These are phyloP conservation scores for Tarenaya hassleriana DNA, from an alignment of 345 rosid genomes.

Conservation along the genomic window DNA sequence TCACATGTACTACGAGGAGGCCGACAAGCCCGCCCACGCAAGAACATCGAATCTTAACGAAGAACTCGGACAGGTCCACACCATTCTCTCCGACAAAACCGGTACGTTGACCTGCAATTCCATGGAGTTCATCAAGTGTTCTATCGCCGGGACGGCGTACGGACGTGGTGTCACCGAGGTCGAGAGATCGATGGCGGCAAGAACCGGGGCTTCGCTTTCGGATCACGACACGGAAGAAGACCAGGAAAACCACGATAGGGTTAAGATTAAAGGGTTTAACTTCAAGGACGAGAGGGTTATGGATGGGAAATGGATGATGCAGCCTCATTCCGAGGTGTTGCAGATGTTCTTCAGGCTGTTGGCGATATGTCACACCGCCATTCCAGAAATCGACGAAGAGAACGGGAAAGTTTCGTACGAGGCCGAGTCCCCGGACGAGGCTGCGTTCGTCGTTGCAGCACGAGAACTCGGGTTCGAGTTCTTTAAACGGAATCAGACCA, in stretches of 20 bases:
- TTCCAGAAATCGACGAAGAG: slow-evolving; percentile 85
- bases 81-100: slow-evolving; percentile 84
- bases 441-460: slow-evolving; percentile 91
- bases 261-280: slow-evolving; percentile 66
- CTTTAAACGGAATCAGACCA: slow-evolving; percentile 67
- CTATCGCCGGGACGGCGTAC: slow-evolving; percentile 75
- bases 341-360: slow-evolving; percentile 59
- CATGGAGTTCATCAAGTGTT: slow-evolving; percentile 92
- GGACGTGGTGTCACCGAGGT: slow-evolving; percentile 88
- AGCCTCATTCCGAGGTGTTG: slow-evolving; percentile 45
- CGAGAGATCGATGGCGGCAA: slow-evolving; percentile 69
- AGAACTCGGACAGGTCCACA: slow-evolving; percentile 96
- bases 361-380: slow-evolving; percentile 92
- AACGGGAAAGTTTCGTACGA: slow-evolving; percentile 61
- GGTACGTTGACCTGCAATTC: slow-evolving; percentile 96
- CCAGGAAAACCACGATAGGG: slow-evolving; percentile 31
- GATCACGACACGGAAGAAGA: slow-evolving; percentile 36
- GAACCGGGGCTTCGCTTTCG: slow-evolving; percentile 54
- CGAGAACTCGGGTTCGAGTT: slow-evolving; percentile 89
- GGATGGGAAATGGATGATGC: slow-evolving; percentile 65
- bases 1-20: slow-evolving; percentile 77
- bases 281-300: slow-evolving; percentile 72
- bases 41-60: slow-evolving; percentile 96
- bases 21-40: slow-evolving; percentile 84
- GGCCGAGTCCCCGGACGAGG: slow-evolving; percentile 98